Base-by-base conservation (phyloP, 768 basidiomycete species). In the Serendipita vermifera region DNA sequence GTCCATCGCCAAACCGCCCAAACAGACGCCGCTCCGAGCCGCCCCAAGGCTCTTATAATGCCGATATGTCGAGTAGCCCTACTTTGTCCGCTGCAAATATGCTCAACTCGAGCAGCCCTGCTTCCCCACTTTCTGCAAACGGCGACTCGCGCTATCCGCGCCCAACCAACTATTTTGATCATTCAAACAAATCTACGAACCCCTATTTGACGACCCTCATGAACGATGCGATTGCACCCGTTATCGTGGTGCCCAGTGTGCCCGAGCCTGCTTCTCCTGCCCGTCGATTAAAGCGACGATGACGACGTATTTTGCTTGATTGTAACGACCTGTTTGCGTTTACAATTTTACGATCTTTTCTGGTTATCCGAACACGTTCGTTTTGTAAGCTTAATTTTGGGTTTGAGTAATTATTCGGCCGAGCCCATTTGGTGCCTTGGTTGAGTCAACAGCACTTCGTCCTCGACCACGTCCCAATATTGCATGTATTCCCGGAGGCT, bases 111-210 rank as follows among this genome's bases (percentile, higher is more conserved):
- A 22, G 22, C 17, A 9, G n/a, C n/a, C 46, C 29, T 24, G 26
- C 46, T 1, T 29, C 46, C 22, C 22, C 46, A 22, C 29, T 24
- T 7, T 22, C 46, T 5, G n/a, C 46, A 22, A 51, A 51, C 32
- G 46, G 46, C 29, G 46, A 51, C 32, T 27, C 46, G 26, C 46
- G 46, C 15, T 51, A 51, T 51, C 46, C 46, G n/a, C 46, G 29
- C n/a, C 24, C 22, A n/a, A 51, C 46, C 7, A 51, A 51, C 29
- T 51, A 51, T 26, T 51, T 51, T 51, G 46, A 51, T 31, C n/a
- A n/a, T n/a, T 22, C 46, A 27, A 27, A 51, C 46, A 31, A 51
- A 22, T 27, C 46, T n/a, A 31, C 32, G 46, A 31, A 13, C 24
- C 46, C 46, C 5, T 51, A 51, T 29, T 31, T 51, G n/a, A 51